Conservation (phyloP, 345 rosid species). For the Sonneratia caseolaris region DNA sequence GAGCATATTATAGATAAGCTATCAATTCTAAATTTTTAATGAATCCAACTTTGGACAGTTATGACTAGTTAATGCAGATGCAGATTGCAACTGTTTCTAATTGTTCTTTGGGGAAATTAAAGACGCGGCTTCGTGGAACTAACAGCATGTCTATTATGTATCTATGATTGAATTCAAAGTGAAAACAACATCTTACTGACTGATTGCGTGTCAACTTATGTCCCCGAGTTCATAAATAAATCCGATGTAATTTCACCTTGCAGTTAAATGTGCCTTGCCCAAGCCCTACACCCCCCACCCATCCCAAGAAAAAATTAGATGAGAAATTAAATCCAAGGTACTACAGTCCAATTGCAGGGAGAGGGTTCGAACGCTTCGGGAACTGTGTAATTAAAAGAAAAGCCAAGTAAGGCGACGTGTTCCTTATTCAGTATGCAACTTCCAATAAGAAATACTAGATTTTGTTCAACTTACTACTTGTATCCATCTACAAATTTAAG, state of each 20-base stretch:
- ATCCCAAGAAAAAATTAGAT: no score
- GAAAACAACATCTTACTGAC: neutral
- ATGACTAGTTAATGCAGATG: neutral
- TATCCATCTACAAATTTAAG: neutral
- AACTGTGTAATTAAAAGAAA: no score
- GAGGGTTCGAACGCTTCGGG: no score
- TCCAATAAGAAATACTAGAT: neutral
- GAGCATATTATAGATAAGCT: neutral
- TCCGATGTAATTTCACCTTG: neutral
- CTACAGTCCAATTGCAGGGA: neutral
- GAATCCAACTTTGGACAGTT: neutral
- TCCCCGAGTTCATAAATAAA: neutral
- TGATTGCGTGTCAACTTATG: neutral
- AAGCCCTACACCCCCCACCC: no score
- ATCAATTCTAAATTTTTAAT: neutral
- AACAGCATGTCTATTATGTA: neutral
- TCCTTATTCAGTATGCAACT: neutral
- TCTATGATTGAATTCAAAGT: neutral
- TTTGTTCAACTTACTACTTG: neutral
- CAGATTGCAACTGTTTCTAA: neutral
- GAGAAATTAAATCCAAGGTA: neutral
- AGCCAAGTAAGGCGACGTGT: neutral
- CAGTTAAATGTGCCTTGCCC: no score
- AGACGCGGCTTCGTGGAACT: neutral
- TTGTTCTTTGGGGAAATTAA: neutral